Evolutionary conservation across 2,329 filamentous ascomycete genomes (phyloP), one percentile per base, ranked within the genome.

Genomic region (Aulographum hederae): DNA sequence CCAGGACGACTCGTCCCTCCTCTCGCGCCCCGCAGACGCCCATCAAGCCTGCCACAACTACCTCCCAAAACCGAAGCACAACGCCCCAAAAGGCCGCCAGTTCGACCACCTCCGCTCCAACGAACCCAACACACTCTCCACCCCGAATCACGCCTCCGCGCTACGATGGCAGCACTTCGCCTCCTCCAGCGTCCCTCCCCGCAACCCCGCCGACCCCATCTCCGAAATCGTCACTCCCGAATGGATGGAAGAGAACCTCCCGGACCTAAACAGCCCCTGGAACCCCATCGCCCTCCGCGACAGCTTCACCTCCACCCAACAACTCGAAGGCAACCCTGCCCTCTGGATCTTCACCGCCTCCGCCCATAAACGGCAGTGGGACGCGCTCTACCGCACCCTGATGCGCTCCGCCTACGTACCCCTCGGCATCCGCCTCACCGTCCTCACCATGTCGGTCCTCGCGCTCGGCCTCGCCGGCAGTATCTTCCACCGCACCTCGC

Each of bases 321-420:
- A n/a, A n/a, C n/a, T n/a, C n/a, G n/a, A n/a, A n/a, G n/a, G n/a
- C n/a, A n/a, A n/a, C n/a, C n/a, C n/a, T n/a, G n/a, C n/a, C n/a
- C n/a, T n/a, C n/a, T n/a, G n/a, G n/a, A n/a, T n/a, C n/a, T n/a
- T n/a, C n/a, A n/a, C n/a, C n/a, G n/a, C n/a, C n/a, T n/a, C n/a
- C n/a, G n/a, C n/a, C n/a, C n/a, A n/a, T n/a, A n/a, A n/a, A n/a
- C n/a, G n/a, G n/a, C n/a, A n/a, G n/a, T n/a, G n/a, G n/a, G n/a
- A n/a, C n/a, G n/a, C n/a, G n/a, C n/a, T n/a, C n/a, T n/a, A n/a
- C n/a, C n/a, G n/a, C n/a, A 67, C 70, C 23, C 61, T 91, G 18
- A 62, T 93, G 45, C 73, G 75, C 36, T 82, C 85, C 46, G 78
- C 84, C 10, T 74, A 94, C 40, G 78, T 93, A 1, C 89, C 89